These are phyloP conservation scores for Ramalina peruviana DNA, from an alignment of 495 filamentous ascomycete species.

Conservation along the genomic window DNA sequence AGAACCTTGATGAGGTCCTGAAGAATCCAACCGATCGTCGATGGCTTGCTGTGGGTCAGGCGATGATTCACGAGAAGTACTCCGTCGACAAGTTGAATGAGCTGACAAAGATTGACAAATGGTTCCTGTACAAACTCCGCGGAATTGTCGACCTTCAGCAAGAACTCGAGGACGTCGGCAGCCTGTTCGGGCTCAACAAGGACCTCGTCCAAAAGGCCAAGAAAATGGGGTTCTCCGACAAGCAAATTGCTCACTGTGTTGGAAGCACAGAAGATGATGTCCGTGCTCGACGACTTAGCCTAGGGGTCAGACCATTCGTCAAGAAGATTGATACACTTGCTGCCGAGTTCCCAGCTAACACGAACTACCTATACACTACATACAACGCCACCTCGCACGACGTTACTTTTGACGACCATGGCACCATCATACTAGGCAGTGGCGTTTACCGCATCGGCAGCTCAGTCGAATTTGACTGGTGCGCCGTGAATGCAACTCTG, in stretches of 20 bases:
- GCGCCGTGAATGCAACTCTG: constrained; percentile 83
- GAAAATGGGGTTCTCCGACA: constrained; percentile 94
- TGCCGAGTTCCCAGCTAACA: constrained; percentile 93
- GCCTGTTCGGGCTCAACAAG: constrained; percentile 70
- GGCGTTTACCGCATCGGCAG: constrained; percentile 95
- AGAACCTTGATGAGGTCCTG: constrained; percentile 79
- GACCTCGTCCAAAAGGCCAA: constrained; percentile 82
- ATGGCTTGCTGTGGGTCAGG: constrained; percentile 95
- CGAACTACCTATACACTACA: constrained; percentile 95
- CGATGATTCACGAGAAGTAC: constrained; percentile 94
- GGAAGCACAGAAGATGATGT: constrained; percentile 79
- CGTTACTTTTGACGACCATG: constrained; percentile 88
- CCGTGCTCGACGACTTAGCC: constrained; percentile 67
- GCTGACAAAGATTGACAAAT: constrained; percentile 94
- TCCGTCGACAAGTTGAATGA: constrained; percentile 82
- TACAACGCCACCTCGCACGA: constrained; percentile 96
- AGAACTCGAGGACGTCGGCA: constrained; percentile 78
- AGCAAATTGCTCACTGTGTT: constrained; percentile 82
- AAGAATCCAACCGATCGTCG: constrained; percentile 85
- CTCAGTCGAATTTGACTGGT: constrained; percentile 99
- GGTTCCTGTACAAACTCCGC: constrained; percentile 96
- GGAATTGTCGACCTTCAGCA: constrained; percentile 84
- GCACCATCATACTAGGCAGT: constrained; percentile 75
- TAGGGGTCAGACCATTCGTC: constrained; percentile 77
- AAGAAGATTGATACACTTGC: constrained; percentile 98